Base-by-base conservation (phyloP, 225 moss, liverwort and hornwort species). In the Sphagnum contortum region DNA sequence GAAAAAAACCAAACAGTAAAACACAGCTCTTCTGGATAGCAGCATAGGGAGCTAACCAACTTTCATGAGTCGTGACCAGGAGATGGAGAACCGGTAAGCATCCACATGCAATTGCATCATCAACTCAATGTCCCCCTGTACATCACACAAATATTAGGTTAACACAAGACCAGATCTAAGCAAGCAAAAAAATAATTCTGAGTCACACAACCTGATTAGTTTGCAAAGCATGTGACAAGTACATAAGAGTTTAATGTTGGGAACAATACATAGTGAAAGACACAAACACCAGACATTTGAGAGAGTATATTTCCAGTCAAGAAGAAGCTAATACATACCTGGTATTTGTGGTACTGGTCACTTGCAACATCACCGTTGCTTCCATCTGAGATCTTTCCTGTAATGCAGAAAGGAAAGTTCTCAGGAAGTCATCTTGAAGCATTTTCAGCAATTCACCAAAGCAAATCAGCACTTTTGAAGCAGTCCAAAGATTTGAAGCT, bases 1-100 rank as follows among this genome's bases (percentile, higher is more conserved):
- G 47, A 11, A 50, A 44, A 60, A 46, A 59, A 51, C 70, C 2
- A 60, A 84, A 80, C 74, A 61, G 80, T 77, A 59, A 84, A 47
- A 56, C 53, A 53, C 8, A 58, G 58, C 14, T 13, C 44, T 58
- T 44, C 10, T 3, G 44, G 58, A 8, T 58, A 11, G 3, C 1
- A 58, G 13, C 44, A 7, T 3, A 13, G 29, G 58, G 58, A 13
- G 14, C 4, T 66, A 12, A 80, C 84, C 75, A 10, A 72, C 57
- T 64, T 75, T 84, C 68, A 84, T 73, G 49, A 96, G 80, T 67
- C 96, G 82, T 10, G 89, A 48, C 96, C 96, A 98, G 6, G 96
- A 72, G 59, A 98, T 86, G 54, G 96, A 98, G 77, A 98, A 89
- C 48, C 96, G 85, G 65, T 98, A 93, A 45, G 89, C 96, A 53